Evolutionary conservation across 768 basidiomycete genomes (phyloP), one percentile per base, ranked within the genome.

Genomic region (Lactarius hengduanensis): DNA sequence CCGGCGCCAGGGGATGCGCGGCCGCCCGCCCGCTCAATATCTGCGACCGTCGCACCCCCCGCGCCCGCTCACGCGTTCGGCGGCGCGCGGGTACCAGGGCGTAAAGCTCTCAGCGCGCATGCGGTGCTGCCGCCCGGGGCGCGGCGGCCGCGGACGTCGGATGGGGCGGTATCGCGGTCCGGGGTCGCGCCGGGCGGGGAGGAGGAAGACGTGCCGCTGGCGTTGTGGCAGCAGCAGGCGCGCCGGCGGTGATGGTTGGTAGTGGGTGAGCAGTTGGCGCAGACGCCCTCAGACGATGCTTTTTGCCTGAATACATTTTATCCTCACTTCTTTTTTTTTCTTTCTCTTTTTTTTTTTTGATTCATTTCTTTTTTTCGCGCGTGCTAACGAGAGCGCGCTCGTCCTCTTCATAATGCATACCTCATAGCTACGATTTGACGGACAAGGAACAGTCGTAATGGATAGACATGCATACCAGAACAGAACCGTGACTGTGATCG

Each of bases 121-220:
- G 89, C 87, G 20, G 79, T 83, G 11, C 68, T 78, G 22, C 73
- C 81, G 26, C 67, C 64, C 4, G 75, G 79, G 62, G 78, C 76
- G 20, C 72, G 74, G 65, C 78, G 81, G 68, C 80, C 80, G 47
- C 79, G 79, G 71, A 78, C 79, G 34, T 77, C 79, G 59, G 80
- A 82, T 61, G 74, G 76, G n/a, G 64, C 71, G 26, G 45, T 71
- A 38, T n/a, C 36, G 65, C 71, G 30, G 57, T 69, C 32, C 20
- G 72, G 26, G 41, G 22, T 70, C 13, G 47, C 11, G 26, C 50
- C 26, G 22, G 74, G 58, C 70, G 63, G 76, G 32, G 89, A 91
- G 72, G 91, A 92, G 72, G 91, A 93, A 73, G 91, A 93, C 73
- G 78, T 91, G 45, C 91, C 91, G 22, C 79, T 94, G 57, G 90